Conservation (phyloP, 1,284 basidiomycete species). For the Cryptococcus sp. region DNA sequence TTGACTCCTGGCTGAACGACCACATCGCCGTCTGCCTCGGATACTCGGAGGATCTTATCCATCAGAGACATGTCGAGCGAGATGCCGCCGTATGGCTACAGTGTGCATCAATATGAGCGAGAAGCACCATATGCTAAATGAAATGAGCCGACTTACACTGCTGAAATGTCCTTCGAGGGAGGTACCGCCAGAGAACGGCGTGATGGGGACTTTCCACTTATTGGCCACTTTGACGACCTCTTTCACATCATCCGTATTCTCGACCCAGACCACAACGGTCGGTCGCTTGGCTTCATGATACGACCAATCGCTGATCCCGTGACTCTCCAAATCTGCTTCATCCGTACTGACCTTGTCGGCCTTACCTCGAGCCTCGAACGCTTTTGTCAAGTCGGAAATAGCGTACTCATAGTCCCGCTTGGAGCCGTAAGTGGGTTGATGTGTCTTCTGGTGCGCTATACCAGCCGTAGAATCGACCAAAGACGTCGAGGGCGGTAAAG, state of each 20-base stretch:
- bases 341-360: conserved; percentile 48
- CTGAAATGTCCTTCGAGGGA: conserved; percentile 52
- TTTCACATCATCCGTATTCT: conserved; percentile 49
- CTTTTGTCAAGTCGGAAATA: conserved; percentile 37
- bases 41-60: conserved; percentile 70
- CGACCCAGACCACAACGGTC: conserved; percentile 54
- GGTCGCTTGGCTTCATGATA: conserved; percentile 51
- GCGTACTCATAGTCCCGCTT: conserved; percentile 37
- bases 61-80: conserved; percentile 82
- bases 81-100: conserved; percentile 65
- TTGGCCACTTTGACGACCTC: conserved; percentile 45
- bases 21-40: conserved; percentile 73
- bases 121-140: background rate
- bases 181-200: conserved; percentile 52
- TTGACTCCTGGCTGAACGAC: conserved; percentile 79
- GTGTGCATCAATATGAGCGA: background rate
- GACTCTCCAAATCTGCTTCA: conserved; percentile 44
- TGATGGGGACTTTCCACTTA: conserved; percentile 50
- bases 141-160: conserved; percentile 30
- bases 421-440: conserved; percentile 43
- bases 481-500: conserved; percentile 12
- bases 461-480: conserved; percentile 31
- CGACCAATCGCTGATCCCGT: conserved; percentile 53
- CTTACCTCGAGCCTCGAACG: conserved; percentile 34
- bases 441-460: conserved; percentile 32